Evolutionary conservation across 306 rosid genomes (phyloP).

Genomic region (Quercus suber): DNA sequence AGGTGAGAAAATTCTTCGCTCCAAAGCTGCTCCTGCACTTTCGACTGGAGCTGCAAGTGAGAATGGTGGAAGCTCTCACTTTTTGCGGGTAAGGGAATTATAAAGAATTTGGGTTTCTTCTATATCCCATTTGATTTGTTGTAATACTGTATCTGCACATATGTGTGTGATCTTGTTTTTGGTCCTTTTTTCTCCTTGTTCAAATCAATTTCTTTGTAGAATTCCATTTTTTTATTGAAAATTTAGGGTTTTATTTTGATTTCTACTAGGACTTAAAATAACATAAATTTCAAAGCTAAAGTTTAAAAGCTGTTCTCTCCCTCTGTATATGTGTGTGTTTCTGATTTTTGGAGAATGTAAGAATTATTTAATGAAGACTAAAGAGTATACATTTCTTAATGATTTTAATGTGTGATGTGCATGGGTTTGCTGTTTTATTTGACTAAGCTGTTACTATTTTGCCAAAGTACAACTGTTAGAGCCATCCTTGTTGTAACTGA

Average conservation of each 20-base stretch:
- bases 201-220: neutral
- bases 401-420: neutral
- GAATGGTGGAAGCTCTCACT: conserved; percentile 56
- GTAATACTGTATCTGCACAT: neutral
- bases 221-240: neutral
- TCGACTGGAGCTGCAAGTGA: conserved; percentile 63
- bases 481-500: neutral
- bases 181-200: neutral
- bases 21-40: conserved; percentile 50
- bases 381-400: too few species aligned
- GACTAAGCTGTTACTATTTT: neutral
- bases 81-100: conserved; percentile 51
- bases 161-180: neutral
- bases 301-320: too few species aligned
- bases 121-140: neutral
- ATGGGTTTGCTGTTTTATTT: conserved; percentile 3
- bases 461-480: neutral
- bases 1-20: conserved; percentile 32
- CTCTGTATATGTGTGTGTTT: too few species aligned
- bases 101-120: conserved; percentile 4
- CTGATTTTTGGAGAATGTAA: too few species aligned
- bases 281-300: too few species aligned
- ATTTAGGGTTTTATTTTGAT: too few species aligned
- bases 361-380: too few species aligned
- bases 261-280: too few species aligned